A percentile compares a stretch with the other conserved stretches of the same genome.
Conservation (phyloP, 2,329 filamentous ascomycete genomes). For the Botryosphaeria dothidea region DNA sequence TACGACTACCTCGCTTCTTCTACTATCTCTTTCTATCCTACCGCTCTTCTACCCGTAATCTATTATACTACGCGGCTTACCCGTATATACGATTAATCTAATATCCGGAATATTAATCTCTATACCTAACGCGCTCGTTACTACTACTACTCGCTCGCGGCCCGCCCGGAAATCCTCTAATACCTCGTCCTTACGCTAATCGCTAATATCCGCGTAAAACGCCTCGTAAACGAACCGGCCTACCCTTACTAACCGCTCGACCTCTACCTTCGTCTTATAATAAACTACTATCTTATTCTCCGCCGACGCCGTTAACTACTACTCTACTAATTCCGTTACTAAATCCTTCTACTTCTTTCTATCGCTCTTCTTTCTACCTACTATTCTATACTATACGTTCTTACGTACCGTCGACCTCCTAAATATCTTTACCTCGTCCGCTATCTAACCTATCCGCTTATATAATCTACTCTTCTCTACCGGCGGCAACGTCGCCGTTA, state of each 20-base stretch:
- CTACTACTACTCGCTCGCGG: neutral
- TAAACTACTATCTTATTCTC: neutral
- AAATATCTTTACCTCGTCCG: neutral
- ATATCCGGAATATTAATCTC: neutral
- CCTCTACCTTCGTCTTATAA: neutral
- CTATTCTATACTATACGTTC: neutral
- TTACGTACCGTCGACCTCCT: neutral
- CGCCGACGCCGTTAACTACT: neutral
- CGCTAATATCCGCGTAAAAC: neutral
- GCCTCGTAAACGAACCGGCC: neutral
- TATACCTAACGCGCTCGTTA: neutral
- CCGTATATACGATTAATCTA: neutral
- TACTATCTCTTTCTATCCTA: neutral
- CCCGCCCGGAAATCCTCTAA: constrained; percentile 8
- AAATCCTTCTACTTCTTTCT: neutral
- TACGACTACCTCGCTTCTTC: neutral
- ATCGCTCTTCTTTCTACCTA: neutral
- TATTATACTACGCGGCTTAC: neutral
- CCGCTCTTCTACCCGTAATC: neutral
- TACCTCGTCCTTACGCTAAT: neutral
- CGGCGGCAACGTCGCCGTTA: constrained; percentile 27
- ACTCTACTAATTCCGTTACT: neutral
- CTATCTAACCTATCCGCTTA: neutral
- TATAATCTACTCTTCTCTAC: neutral
- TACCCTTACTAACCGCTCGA: neutral